Evolutionary conservation across 108 stramenopile genomes (phyloP).

Genomic region (Conticribra guillardii): DNA sequence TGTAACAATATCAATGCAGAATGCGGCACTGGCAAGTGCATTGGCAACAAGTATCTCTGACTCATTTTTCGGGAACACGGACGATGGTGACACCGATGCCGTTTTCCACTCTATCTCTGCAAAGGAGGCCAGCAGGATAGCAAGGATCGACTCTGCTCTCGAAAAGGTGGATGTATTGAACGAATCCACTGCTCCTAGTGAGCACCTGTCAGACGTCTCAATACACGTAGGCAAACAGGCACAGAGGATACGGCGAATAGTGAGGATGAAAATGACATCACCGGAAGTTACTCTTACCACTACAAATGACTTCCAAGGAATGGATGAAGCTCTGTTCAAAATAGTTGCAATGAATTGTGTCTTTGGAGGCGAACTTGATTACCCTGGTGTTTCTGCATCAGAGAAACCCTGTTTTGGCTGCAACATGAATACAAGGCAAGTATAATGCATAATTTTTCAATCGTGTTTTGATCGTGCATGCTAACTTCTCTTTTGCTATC

Average conservation of each 20-base stretch:
- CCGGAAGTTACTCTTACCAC: slow-evolving; percentile 67
- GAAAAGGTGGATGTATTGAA: slow-evolving; percentile 32
- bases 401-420: slow-evolving; percentile 50
- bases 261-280: slow-evolving; percentile 66
- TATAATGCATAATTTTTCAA: background rate
- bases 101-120: slow-evolving; percentile 46
- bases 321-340: slow-evolving; percentile 86
- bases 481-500: background rate
- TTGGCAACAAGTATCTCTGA: slow-evolving; percentile 65
- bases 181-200: slow-evolving; percentile 4
- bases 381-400: slow-evolving; percentile 21
- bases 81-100: slow-evolving; percentile 5
- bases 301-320: slow-evolving; percentile 85
- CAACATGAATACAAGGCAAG: slow-evolving; percentile 40
- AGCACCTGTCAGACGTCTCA: slow-evolving; percentile 20
- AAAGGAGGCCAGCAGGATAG: slow-evolving; percentile 61
- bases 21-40: slow-evolving; percentile 75
- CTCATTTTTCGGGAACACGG: slow-evolving; percentile 36
- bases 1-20: slow-evolving; percentile 79
- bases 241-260: slow-evolving; percentile 11
- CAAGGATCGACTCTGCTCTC: slow-evolving; percentile 65
- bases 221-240: slow-evolving; percentile 25
- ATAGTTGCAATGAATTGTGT: slow-evolving; percentile 66
- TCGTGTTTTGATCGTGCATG: background rate
- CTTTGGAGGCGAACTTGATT: slow-evolving; percentile 45